Evolutionary conservation across 2,329 filamentous ascomycete species (phyloP).

Genomic region (Xylariaceae sp.): DNA sequence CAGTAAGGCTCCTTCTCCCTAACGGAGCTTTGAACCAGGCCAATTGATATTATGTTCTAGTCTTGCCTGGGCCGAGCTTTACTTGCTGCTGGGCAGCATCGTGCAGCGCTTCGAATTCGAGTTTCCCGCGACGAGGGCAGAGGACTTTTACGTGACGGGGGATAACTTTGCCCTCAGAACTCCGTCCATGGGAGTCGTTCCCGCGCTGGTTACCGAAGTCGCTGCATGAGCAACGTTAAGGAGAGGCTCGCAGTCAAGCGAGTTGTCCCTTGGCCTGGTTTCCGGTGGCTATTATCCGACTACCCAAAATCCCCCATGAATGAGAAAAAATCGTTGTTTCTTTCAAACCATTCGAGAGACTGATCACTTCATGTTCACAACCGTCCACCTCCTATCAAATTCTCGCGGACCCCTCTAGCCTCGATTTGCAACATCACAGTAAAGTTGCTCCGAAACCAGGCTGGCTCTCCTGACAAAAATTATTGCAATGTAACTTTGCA

Average conservation of each 20-base stretch:
- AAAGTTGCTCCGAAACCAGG: no score
- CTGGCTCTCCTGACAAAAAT: no score
- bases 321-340: no score
- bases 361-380: no score
- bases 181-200: constrained; percentile 8
- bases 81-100: constrained; percentile 10
- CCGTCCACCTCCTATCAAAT: no score
- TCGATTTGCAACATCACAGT: no score
- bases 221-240: not conserved
- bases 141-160: constrained; percentile 10
- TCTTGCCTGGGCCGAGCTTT: constrained; percentile 18
- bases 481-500: no score
- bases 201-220: constrained; percentile 10
- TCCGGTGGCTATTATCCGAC: no score
- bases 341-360: no score
- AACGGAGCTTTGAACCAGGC: constrained; percentile 1
- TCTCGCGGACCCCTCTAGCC: no score
- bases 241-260: not conserved
- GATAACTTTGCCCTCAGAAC: constrained; percentile 15
- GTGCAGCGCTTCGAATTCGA: constrained; percentile 12
- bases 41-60: constrained; percentile 11
- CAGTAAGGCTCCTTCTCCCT: constrained; percentile 16
- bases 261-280: no score
- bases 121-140: constrained; percentile 8
- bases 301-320: no score